These are phyloP conservation scores for Picea sitchensis DNA, from an alignment of 75 land plant species.

Conservation along the genomic window DNA sequence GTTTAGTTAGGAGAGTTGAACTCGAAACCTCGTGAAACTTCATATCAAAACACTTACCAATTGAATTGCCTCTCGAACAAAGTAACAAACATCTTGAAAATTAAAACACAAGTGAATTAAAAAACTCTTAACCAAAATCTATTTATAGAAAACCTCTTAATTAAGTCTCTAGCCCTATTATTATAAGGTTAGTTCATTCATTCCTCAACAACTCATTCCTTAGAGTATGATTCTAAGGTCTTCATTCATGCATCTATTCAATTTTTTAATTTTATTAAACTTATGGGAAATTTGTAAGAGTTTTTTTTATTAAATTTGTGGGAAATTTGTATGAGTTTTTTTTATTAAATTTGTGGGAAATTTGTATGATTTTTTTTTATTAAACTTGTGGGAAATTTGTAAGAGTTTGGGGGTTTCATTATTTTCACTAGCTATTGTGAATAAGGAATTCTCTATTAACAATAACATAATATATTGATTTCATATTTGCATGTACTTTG, in stretches of 20 bases:
- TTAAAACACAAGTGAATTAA: no score
- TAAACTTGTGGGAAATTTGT: no score
- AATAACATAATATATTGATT: neutral
- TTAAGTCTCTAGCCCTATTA: constrained; percentile 26
- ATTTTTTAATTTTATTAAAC: neutral
- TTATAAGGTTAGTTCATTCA: constrained; percentile 38
- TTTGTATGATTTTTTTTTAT: no score
- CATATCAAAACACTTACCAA: no score
- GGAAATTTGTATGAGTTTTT: no score
- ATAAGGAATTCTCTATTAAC: neutral
- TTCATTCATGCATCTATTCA: no score
- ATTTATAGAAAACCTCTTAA: constrained; percentile 13
- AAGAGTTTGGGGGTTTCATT: constrained; percentile 33
- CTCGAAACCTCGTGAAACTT: no score
- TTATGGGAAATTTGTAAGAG: constrained; percentile 25
- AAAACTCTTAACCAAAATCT: no score
- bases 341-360: no score
- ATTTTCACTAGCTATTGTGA: constrained; percentile 41
- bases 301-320: constrained; percentile 8
- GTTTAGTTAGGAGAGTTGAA: no score
- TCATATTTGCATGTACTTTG: neutral
- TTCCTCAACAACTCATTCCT: neutral
- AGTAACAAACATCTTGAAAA: no score
- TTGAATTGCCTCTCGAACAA: no score
- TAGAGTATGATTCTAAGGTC: neutral